Evolutionary conservation across 169 alveolate genomes (phyloP).

Genomic region (Perkinsus marinus): DNA sequence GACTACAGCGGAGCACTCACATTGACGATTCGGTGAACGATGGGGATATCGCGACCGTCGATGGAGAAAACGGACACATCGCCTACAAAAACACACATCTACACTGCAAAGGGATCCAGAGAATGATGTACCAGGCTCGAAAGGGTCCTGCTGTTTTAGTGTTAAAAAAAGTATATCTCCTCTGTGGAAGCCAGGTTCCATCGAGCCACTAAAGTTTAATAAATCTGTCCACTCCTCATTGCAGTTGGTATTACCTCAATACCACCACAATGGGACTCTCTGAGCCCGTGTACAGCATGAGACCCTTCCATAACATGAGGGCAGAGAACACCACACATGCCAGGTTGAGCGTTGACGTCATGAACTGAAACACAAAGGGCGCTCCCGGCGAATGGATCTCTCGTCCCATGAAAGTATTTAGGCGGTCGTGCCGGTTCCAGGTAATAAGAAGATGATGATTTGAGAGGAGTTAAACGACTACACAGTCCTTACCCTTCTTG

Average conservation of each 20-base stretch:
- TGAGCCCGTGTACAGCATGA: conserved; percentile 60
- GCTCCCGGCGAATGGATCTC: too few relatives aligned
- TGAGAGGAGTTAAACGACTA: too few relatives aligned
- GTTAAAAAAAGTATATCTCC: conserved; percentile 79
- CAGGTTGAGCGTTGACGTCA: background rate
- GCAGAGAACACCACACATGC: conserved; percentile 54
- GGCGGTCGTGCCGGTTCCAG: too few relatives aligned
- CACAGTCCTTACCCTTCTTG: background rate
- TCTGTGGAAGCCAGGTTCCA: conserved; percentile 85
- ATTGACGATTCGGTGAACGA: conserved; percentile 76
- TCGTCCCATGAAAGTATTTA: too few relatives aligned
- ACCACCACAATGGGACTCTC: conserved; percentile 90
- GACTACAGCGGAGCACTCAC: conserved; percentile 46
- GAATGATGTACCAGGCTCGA: background rate
- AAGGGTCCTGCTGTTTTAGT: background rate
- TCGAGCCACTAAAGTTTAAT: conserved; percentile 54
- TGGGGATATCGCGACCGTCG: conserved; percentile 81
- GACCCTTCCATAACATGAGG: conserved; percentile 78
- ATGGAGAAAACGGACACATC: conserved; percentile 66
- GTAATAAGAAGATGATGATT: too few relatives aligned
- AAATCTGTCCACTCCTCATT: background rate
- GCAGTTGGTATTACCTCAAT: conserved; percentile 10
- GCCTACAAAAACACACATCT: conserved; percentile 15
- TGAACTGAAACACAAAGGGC: background rate
- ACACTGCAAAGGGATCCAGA: background rate